Evolutionary conservation across 2,329 filamentous ascomycete genomes (phyloP).

Genomic region (Sclerotinia sclerotiorum): DNA sequence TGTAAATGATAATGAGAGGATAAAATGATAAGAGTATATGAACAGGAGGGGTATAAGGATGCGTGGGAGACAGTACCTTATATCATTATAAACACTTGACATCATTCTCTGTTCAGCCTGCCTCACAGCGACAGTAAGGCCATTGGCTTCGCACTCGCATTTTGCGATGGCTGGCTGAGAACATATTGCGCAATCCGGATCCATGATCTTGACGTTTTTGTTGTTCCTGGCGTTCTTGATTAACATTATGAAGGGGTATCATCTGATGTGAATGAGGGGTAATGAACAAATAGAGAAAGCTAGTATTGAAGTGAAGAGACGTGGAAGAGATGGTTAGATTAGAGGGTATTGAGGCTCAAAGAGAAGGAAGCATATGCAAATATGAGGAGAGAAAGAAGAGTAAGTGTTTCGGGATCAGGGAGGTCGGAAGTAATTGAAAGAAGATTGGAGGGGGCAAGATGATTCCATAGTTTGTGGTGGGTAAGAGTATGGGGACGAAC

Average conservation of each 20-base stretch:
- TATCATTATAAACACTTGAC: slow-evolving; percentile 60
- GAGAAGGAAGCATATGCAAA: background rate
- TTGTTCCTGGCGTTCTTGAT: slow-evolving; percentile 42
- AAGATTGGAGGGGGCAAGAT: background rate
- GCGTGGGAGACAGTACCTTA: slow-evolving; percentile 50
- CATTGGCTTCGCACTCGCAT: slow-evolving; percentile 67
- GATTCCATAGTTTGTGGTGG: slow-evolving; percentile 10
- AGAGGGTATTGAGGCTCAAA: background rate
- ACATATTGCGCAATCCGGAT: slow-evolving; percentile 69
- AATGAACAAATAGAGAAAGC: background rate
- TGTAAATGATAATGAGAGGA: background rate
- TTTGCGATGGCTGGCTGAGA: slow-evolving; percentile 56
- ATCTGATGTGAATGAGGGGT: slow-evolving; percentile 11
- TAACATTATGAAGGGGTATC: slow-evolving; percentile 38
- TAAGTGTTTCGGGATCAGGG: background rate
- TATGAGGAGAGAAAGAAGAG: slow-evolving; percentile 4
- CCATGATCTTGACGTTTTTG: slow-evolving; percentile 55
- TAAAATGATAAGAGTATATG: background rate
- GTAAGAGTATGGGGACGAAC: slow-evolving; percentile 2
- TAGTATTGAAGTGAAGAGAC: background rate
- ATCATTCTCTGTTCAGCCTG: slow-evolving; percentile 66
- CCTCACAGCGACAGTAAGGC: slow-evolving; percentile 60
- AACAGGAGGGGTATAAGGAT: background rate
- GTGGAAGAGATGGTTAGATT: background rate
- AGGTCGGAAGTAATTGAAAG: background rate